phyloP scores from a whole-genome alignment of 2,329 filamentous ascomycete species.

The Aureobasidium sp. region DNA sequence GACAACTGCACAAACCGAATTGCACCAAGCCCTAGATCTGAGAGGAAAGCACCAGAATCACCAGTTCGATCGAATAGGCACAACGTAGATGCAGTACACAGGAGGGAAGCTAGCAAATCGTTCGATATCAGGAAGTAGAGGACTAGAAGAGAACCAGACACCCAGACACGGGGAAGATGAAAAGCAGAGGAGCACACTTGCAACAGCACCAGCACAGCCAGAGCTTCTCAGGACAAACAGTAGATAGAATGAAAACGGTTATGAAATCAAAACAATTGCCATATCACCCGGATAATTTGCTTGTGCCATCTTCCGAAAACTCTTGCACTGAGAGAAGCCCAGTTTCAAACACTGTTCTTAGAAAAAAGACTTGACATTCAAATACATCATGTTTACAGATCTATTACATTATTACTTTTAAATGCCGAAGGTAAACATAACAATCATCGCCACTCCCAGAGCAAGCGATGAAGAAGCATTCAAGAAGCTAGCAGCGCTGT shows the following conservation, averaged over 20 bases:
- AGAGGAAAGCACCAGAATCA: background rate
- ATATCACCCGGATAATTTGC: background rate
- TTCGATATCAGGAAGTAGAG: background rate
- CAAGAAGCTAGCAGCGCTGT: background rate
- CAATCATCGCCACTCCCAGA: background rate
- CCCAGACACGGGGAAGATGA: too few relatives aligned
- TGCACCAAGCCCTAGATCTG: background rate
- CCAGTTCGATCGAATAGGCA: background rate
- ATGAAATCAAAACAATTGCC: too few relatives aligned
- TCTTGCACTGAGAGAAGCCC: background rate
- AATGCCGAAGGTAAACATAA: background rate
- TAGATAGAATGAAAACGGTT: too few relatives aligned
- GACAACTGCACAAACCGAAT: background rate
- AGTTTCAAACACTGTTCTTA: background rate
- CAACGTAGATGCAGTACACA: background rate
- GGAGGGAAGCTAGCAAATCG: background rate
- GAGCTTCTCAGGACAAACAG: too few relatives aligned
- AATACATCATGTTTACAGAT: background rate
- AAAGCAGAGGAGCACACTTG: background rate
- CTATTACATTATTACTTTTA: background rate
- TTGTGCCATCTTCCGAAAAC: background rate
- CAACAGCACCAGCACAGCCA: background rate
- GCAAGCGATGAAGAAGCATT: constrained; percentile 1
- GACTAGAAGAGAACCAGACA: background rate
- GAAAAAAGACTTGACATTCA: background rate